Evolutionary conservation across 106 monocot species (phyloP).

Genomic region (Acanthochlamys bracteata): DNA sequence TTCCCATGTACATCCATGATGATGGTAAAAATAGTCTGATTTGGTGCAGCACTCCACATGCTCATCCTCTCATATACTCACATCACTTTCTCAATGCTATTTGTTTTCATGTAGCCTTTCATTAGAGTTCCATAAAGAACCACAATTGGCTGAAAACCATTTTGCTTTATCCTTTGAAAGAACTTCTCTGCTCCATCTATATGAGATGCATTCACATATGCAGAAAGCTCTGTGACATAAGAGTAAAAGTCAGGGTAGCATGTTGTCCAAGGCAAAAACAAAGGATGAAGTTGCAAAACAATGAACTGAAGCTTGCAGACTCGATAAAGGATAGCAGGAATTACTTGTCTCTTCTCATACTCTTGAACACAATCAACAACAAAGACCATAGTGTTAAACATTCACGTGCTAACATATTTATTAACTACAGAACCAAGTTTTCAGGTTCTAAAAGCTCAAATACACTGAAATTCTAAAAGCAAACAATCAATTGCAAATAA

Average conservation of each 20-base stretch:
- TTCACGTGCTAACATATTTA: not conserved
- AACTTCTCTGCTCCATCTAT: conserved; percentile 93
- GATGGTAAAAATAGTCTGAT: conserved; percentile 83
- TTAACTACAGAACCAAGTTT: too few species aligned
- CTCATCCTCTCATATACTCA: conserved; percentile 78
- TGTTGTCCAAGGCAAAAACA: conserved; percentile 20
- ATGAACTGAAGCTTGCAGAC: not conserved
- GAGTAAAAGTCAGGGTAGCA: conserved; percentile 77
- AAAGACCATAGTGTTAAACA: not conserved
- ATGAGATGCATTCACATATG: conserved; percentile 86
- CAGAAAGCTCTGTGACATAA: conserved; percentile 86
- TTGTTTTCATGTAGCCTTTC: conserved; percentile 89
- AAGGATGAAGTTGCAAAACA: too few species aligned
- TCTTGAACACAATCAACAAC: conserved; percentile 64
- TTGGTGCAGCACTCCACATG: conserved; percentile 64
- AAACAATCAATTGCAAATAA: not conserved
- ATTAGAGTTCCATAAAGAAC: conserved; percentile 85
- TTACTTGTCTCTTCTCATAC: conserved; percentile 85
- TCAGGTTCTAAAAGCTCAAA: too few species aligned
- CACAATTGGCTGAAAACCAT: conserved; percentile 77
- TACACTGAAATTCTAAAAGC: too few species aligned
- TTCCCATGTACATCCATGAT: conserved; percentile 94
- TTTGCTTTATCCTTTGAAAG: conserved; percentile 73
- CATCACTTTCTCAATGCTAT: conserved; percentile 71
- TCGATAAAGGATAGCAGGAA: not conserved